Evolutionary conservation across 495 filamentous ascomycete genomes (phyloP).

Genomic region (Penicillium steckii): DNA sequence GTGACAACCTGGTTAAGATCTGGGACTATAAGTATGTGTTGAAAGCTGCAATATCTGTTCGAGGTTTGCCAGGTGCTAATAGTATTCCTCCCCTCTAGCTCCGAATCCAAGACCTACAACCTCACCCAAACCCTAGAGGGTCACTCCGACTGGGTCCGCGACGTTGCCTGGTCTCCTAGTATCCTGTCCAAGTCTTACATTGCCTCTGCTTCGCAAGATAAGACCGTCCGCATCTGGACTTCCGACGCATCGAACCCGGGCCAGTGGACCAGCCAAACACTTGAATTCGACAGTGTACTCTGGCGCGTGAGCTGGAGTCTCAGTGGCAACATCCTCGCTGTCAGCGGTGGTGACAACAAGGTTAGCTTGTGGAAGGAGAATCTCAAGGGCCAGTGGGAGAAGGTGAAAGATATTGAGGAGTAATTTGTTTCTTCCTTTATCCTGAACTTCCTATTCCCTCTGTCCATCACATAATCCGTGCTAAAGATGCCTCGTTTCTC

Average conservation of each 20-base stretch:
- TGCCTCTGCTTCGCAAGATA: conserved; percentile 90
- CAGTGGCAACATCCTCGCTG: conserved; percentile 94
- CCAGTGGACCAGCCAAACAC: conserved; percentile 78
- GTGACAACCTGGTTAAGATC: conserved; percentile 88
- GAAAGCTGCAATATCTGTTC: not conserved
- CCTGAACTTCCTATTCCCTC: conserved; percentile 17
- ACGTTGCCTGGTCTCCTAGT: conserved; percentile 94
- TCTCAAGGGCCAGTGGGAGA: conserved; percentile 78
- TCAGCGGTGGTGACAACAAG: conserved; percentile 93
- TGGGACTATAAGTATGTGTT: conserved; percentile 65
- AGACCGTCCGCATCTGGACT: conserved; percentile 97
- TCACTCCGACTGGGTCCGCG: conserved; percentile 96
- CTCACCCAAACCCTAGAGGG: conserved; percentile 60
- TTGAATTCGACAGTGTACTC: conserved; percentile 82
- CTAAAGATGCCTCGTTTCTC: conserved; percentile 8
- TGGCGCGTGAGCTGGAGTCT: conserved; percentile 99
- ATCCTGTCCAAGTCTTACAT: conserved; percentile 95
- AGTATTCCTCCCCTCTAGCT: conserved; percentile 24
- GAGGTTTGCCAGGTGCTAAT: not conserved
- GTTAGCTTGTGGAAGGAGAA: conserved; percentile 70
- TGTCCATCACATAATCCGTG: conserved; percentile 14
- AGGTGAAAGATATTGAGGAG: conserved; percentile 94
- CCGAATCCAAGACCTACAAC: conserved; percentile 55
- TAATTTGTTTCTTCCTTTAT: conserved; percentile 35
- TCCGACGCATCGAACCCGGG: conserved; percentile 57